Evolutionary conservation across 495 filamentous ascomycete genomes (phyloP).

Genomic region (Lasiosphaeriaceae sp.): DNA sequence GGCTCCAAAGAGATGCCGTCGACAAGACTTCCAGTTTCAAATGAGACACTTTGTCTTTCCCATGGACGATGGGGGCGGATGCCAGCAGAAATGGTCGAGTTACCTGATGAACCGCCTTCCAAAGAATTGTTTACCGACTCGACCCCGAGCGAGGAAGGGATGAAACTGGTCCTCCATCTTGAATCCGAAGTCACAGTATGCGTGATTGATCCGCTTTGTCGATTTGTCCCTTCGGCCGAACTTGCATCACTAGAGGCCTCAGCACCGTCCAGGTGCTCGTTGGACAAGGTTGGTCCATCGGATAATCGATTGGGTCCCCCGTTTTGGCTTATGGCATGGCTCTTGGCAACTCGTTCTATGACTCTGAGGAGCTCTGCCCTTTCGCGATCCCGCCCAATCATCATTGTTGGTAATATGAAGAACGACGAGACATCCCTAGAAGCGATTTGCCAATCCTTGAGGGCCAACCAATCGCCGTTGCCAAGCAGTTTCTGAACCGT

Average conservation of each 20-base stretch:
- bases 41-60: slow-evolving; percentile 34
- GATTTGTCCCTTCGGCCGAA: slow-evolving; percentile 41
- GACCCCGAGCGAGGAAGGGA: slow-evolving; percentile 25
- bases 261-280: slow-evolving; percentile 51
- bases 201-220: slow-evolving; percentile 30
- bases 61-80: slow-evolving; percentile 27
- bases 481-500: slow-evolving; percentile 66
- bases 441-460: slow-evolving; percentile 68
- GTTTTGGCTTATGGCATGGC: slow-evolving; percentile 47
- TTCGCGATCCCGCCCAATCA: slow-evolving; percentile 75
- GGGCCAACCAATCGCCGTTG: slow-evolving; percentile 64
- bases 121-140: slow-evolving; percentile 30
- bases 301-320: slow-evolving; percentile 47
- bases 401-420: slow-evolving; percentile 73
- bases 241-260: slow-evolving; percentile 48
- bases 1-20: slow-evolving; percentile 30
- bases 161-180: slow-evolving; percentile 37
- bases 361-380: slow-evolving; percentile 63
- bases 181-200: slow-evolving; percentile 53
- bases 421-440: slow-evolving; percentile 79
- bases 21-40: slow-evolving; percentile 29
- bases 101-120: slow-evolving; percentile 33
- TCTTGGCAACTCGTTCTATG: slow-evolving; percentile 65
- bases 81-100: slow-evolving; percentile 26
- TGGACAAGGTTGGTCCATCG: slow-evolving; percentile 52